Base-by-base conservation (phyloP, 2,329 filamentous ascomycete genomes). In the Hymenoscyphus repandus region DNA sequence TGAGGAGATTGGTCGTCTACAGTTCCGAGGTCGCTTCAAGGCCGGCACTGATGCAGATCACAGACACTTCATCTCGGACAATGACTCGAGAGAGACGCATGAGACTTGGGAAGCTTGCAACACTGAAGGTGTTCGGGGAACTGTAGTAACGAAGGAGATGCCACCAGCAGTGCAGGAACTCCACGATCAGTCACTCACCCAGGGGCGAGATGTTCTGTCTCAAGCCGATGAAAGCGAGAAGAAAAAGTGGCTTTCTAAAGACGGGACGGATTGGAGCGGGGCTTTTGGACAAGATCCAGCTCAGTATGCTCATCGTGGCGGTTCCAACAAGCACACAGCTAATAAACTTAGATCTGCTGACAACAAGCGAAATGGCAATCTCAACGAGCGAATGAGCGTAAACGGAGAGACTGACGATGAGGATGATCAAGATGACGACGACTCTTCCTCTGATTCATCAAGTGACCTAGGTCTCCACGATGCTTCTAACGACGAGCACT, bases 81-180 rank as follows among this genome's bases (percentile, higher is more conserved):
- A 95, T 62, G 84, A 95, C 65, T 85, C 86, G 1, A 85, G 92
- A 31, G 93, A 97, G 73, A 96, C 91, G 0, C 95, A 89, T 57
- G 92, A 97, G 71, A 88, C 86, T 0, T 97, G 91, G 90, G 90
- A 96, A 68, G 88, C 90, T 0, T 96, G 92, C 66, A 81, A 86
- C 37, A 83, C 90, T 0, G 91, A 97, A 68, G 92, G 92, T 11
- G 88, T 96, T 0, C 82, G 93, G 2, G 70, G 76, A 12, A 79
- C 83, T 49, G 78, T 82, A 27, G 89, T 96, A 1, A 72, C 78
- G 9, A 78, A 83, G 20, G 86, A 95, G 62, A 74, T 96, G 0
- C 88, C 90, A 0, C 80, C 83, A 1, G 71, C 79, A 10, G 77
- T 92, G 0, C 81, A 87, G 66, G 77, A 85, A 61, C 74, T 96